These are phyloP conservation scores for Pleurotus eryngii DNA, from an alignment of 768 basidiomycete species.

Conservation along the genomic window DNA sequence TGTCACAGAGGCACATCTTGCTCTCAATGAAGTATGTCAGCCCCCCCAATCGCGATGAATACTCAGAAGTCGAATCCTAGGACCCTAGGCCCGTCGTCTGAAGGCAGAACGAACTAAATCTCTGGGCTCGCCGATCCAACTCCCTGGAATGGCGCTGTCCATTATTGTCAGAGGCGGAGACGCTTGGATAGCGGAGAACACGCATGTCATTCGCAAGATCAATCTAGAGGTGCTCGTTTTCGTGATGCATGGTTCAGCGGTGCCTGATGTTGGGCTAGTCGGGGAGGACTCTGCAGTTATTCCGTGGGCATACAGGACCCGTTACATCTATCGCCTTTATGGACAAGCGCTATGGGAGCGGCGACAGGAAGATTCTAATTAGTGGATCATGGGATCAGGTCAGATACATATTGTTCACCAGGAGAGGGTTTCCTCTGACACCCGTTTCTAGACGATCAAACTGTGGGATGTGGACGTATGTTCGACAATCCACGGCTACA, in stretches of 20 bases:
- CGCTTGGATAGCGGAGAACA: slow-evolving; percentile 90
- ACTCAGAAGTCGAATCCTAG: slow-evolving; percentile 10
- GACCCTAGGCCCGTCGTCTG: slow-evolving; percentile 56
- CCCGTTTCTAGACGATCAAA: slow-evolving; percentile 65
- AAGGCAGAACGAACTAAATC: slow-evolving; percentile 71
- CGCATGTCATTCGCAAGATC: slow-evolving; percentile 66
- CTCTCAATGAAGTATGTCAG: slow-evolving; percentile 50
- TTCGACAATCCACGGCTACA: slow-evolving; percentile 5
- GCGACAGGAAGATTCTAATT: slow-evolving; percentile 55
- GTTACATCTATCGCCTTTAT: slow-evolving; percentile 80
- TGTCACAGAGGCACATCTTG: slow-evolving; percentile 69
- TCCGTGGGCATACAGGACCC: slow-evolving; percentile 84
- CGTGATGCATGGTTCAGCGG: background rate
- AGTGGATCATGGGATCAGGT: slow-evolving; percentile 96
- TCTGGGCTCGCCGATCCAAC: slow-evolving; percentile 75
- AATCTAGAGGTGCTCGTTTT: slow-evolving; percentile 62
- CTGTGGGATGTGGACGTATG: slow-evolving; percentile 80
- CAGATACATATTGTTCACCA: slow-evolving; percentile 5
- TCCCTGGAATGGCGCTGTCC: slow-evolving; percentile 71
- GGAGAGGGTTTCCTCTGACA: slow-evolving; percentile 6
- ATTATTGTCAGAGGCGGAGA: slow-evolving; percentile 60
- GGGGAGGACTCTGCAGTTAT: slow-evolving; percentile 73
- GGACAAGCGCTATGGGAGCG: slow-evolving; percentile 35
- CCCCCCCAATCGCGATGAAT: slow-evolving; percentile 4
- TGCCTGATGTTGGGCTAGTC: slow-evolving; percentile 45